Percentiles rank a stretch among this genome's conserved stretches.
Conservation (phyloP, 2,329 filamentous ascomycete genomes). For the Coniochaeta sp. region DNA sequence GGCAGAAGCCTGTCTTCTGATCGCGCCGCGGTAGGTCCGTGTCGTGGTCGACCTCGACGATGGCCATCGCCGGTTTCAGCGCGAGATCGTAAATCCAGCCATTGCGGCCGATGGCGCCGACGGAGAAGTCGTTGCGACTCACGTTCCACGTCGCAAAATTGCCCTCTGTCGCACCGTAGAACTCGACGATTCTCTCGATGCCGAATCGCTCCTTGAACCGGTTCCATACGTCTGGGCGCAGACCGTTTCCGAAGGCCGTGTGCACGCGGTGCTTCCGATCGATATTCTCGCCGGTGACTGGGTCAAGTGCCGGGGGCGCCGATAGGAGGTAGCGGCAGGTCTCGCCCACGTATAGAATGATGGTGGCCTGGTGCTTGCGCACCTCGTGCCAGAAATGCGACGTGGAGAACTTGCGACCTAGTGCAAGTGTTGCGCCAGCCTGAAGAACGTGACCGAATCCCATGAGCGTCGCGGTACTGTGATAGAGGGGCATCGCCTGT, state of each 20-base stretch:
- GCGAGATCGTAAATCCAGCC: conserved; percentile 54
- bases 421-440: conserved; percentile 56
- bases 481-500: conserved; percentile 82
- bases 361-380: conserved; percentile 60
- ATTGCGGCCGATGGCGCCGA: conserved; percentile 71
- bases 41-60: conserved; percentile 65
- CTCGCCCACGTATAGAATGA: conserved; percentile 84
- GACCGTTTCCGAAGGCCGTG: conserved; percentile 74
- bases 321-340: conserved; percentile 76
- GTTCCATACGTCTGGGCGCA: conserved; percentile 81
- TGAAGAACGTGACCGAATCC: conserved; percentile 56
- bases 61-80: conserved; percentile 38
- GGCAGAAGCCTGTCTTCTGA: conserved; percentile 62
- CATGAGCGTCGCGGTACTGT: conserved; percentile 68
- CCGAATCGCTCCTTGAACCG: conserved; percentile 74
- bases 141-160: conserved; percentile 64
- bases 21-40: conserved; percentile 63
- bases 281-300: conserved; percentile 55
- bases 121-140: conserved; percentile 61
- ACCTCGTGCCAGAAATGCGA: conserved; percentile 71
- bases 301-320: conserved; percentile 53
- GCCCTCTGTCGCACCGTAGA: conserved; percentile 75
- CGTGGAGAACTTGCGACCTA: conserved; percentile 74
- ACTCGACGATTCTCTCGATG: conserved; percentile 66
- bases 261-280: conserved; percentile 69